These are phyloP conservation scores for Flaveria linearis DNA, from an alignment of 129 eudicot species.

Conservation along the genomic window DNA sequence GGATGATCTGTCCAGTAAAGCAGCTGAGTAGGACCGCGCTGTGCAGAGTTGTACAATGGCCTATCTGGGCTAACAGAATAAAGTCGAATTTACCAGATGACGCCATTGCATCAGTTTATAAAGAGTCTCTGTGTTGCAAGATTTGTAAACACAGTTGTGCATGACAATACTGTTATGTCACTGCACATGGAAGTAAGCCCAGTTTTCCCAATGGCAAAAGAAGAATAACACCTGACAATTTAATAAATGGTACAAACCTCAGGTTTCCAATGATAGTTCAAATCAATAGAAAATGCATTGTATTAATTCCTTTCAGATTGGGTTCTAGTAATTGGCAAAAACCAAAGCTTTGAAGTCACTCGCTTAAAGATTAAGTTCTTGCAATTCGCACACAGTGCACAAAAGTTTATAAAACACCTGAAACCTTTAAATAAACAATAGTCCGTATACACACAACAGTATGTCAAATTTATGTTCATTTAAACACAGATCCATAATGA, in stretches of 20 bases:
- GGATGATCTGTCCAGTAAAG: conserved; percentile 72
- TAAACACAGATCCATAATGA: conserved; percentile 3
- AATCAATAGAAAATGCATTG: not conserved
- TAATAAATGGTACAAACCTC: not conserved
- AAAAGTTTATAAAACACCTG: not conserved
- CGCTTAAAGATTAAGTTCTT: not conserved
- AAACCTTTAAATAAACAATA: not conserved
- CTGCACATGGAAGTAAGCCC: conserved; percentile 48
- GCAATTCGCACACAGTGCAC: conserved; percentile 16
- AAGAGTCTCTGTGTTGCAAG: conserved; percentile 41
- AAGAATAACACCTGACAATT: conserved; percentile 21
- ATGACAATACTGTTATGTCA: conserved; percentile 52
- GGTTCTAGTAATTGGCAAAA: conserved; percentile 16
- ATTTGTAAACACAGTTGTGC: conserved; percentile 54
- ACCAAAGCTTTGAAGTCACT: not conserved
- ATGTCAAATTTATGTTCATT: conserved; percentile 1
- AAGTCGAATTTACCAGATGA: conserved; percentile 78
- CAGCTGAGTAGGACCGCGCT: conserved; percentile 59
- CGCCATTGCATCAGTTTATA: conserved; percentile 63
- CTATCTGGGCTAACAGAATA: conserved; percentile 80
- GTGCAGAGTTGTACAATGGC: conserved; percentile 62
- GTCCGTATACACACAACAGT: not conserved
- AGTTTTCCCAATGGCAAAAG: conserved; percentile 22
- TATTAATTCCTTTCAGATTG: not conserved
- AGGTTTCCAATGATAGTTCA: conserved; percentile 11